Evolutionary conservation across 345 rosid genomes (phyloP).

Genomic region (Pugionium cornutum): DNA sequence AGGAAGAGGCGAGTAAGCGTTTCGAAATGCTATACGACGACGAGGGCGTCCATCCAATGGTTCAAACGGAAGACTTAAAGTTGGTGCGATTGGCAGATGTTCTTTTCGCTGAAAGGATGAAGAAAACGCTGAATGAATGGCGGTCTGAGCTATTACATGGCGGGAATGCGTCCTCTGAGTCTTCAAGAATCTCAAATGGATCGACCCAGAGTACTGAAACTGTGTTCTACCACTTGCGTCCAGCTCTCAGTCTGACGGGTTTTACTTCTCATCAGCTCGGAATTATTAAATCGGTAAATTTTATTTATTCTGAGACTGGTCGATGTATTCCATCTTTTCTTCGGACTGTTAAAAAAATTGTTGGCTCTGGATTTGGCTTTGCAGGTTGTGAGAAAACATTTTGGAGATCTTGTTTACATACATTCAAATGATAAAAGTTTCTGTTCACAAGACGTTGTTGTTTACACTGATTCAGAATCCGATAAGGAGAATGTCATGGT

Average conservation of each 20-base stretch:
- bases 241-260: slow-evolving; percentile 62
- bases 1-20: slow-evolving; percentile 52
- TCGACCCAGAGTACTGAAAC: slow-evolving; percentile 2
- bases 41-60: slow-evolving; percentile 33
- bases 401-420: slow-evolving; percentile 68
- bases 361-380: slow-evolving; percentile 19
- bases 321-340: background rate
- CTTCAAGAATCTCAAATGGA: too few relatives aligned
- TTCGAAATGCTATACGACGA: slow-evolving; percentile 39
- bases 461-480: slow-evolving; percentile 60
- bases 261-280: slow-evolving; percentile 80
- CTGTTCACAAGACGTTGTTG: slow-evolving; percentile 51
- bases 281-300: slow-evolving; percentile 68
- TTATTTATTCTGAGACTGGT: slow-evolving; percentile 13
- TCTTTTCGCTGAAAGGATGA: slow-evolving; percentile 51
- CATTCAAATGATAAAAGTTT: slow-evolving; percentile 44
- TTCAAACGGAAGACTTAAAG: slow-evolving; percentile 42
- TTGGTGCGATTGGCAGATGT: slow-evolving; percentile 56
- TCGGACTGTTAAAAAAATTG: background rate
- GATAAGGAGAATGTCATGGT: slow-evolving; percentile 74
- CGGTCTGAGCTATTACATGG: slow-evolving; percentile 47
- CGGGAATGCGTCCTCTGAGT: too few relatives aligned
- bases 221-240: slow-evolving; percentile 66
- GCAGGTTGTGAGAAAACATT: slow-evolving; percentile 69
- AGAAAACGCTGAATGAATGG: slow-evolving; percentile 48